phyloP scores from a whole-genome alignment of 768 basidiomycete species.

The Mycena latifolia region DNA sequence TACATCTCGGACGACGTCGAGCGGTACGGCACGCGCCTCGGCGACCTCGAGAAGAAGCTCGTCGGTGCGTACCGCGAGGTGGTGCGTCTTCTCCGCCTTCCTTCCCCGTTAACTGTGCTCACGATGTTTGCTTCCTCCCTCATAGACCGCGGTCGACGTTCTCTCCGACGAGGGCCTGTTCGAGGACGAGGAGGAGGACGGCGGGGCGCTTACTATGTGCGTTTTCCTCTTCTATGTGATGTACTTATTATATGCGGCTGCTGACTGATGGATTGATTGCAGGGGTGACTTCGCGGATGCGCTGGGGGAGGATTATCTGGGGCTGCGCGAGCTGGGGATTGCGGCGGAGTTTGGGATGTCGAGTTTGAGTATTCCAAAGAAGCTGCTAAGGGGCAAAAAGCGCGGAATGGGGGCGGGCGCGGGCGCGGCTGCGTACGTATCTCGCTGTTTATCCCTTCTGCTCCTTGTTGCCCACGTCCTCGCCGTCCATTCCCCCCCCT shows the following conservation, averaged over 20 bases:
- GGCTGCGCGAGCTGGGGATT: slow-evolving; percentile 88
- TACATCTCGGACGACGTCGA: slow-evolving; percentile 93
- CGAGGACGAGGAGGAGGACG: slow-evolving; percentile 73
- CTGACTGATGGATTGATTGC: slow-evolving; percentile 15
- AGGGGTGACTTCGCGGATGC: slow-evolving; percentile 91
- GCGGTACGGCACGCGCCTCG: slow-evolving; percentile 80
- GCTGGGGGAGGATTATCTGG: slow-evolving; percentile 94
- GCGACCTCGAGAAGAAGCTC: slow-evolving; percentile 89
- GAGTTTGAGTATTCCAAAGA: slow-evolving; percentile 82
- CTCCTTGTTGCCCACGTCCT: not conserved
- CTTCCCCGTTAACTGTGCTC: not conserved
- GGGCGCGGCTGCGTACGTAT: slow-evolving; percentile 63
- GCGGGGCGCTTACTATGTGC: slow-evolving; percentile 73
- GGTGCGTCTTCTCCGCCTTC: slow-evolving; percentile 55
- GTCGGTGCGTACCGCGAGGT: slow-evolving; percentile 85
- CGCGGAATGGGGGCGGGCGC: slow-evolving; percentile 49
- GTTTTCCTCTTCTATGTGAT: slow-evolving; percentile 10
- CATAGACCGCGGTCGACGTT: slow-evolving; percentile 60
- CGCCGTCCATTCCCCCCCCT: too few relatives aligned
- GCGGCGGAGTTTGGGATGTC: slow-evolving; percentile 87
- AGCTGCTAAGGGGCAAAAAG: slow-evolving; percentile 76
- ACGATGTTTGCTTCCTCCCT: not conserved
- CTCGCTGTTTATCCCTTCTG: not conserved
- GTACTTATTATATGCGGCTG: not conserved
- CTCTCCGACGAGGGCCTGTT: slow-evolving; percentile 76